phyloP scores from a whole-genome alignment of 177 flowering plant species.

The Telopea speciosissima region DNA sequence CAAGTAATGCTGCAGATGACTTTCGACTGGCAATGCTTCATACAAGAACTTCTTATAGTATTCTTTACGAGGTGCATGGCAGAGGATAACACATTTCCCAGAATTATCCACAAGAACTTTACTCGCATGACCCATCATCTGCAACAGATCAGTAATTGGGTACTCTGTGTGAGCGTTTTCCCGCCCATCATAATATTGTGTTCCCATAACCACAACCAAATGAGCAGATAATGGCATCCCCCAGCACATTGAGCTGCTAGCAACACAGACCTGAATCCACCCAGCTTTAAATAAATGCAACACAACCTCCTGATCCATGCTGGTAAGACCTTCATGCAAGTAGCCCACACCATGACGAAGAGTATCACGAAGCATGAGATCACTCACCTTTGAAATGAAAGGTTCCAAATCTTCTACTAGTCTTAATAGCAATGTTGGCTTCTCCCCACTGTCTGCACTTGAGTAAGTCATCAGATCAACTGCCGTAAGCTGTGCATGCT shows the following conservation, averaged over 20 bases:
- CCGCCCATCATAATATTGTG: slow-evolving; percentile 92
- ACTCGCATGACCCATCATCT: slow-evolving; percentile 97
- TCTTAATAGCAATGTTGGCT: slow-evolving; percentile 32
- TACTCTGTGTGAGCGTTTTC: slow-evolving; percentile 91
- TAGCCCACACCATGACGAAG: slow-evolving; percentile 84
- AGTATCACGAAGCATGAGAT: slow-evolving; percentile 55
- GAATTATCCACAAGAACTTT: slow-evolving; percentile 77
- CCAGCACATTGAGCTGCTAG: slow-evolving; percentile 89
- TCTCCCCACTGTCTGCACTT: slow-evolving; percentile 40
- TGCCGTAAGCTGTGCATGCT: slow-evolving; percentile 60
- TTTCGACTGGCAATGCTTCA: slow-evolving; percentile 95
- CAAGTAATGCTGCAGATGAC: slow-evolving; percentile 82
- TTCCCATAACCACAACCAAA: slow-evolving; percentile 95
- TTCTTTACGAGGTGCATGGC: slow-evolving; percentile 94
- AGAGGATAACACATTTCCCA: slow-evolving; percentile 86
- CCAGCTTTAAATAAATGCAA: slow-evolving; percentile 79
- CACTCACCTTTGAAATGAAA: slow-evolving; percentile 48
- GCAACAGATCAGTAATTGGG: slow-evolving; percentile 80
- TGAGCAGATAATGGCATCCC: slow-evolving; percentile 79
- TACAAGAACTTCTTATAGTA: slow-evolving; percentile 90
- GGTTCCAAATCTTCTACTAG: slow-evolving; percentile 22
- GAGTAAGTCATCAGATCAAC: slow-evolving; percentile 63
- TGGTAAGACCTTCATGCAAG: slow-evolving; percentile 77
- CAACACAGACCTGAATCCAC: slow-evolving; percentile 88
- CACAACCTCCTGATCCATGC: slow-evolving; percentile 74